Base-by-base conservation (phyloP, 352 stramenopile species). In the Blastocystis sp. region DNA sequence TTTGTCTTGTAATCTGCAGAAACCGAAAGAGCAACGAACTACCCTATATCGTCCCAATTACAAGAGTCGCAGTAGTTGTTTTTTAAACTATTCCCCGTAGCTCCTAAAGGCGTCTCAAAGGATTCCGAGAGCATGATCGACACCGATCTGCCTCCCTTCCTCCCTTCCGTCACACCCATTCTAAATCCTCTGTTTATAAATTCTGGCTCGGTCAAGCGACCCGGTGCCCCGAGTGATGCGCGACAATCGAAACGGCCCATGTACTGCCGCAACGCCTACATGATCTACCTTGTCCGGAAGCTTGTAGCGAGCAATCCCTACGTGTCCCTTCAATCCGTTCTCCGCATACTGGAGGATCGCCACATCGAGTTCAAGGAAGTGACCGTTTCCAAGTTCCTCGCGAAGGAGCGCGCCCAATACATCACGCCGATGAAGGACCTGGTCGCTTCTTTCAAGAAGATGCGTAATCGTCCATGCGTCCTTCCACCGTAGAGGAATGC, bases 221-320 rank as follows among this genome's bases (percentile, higher is more conserved):
- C n/a, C n/a, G n/a, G 18, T 59, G 51, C n/a, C n/a, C n/a, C n/a
- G 32, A 59, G 18, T 11, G n/a, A 32, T 59, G 11, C 32, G 8
- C 27, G 36, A 11, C 69, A 57, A 27, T 81, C 69, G n/a, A 81
- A 81, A 51, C 69, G 69, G 18, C 44, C 69, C 29, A 81, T 81
- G 69, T 81, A 81, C 69, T 81, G 69, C 40, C 24, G 69, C 16
- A 81, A 81, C 36, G 69, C 69, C 34, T 81, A 81, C 53, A 81
- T 81, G 69, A 40, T 63, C 32, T 81, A 64, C 34, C 36, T 81
- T 1, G 69, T 81, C 34, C 44, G 36, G 0, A 54, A 81, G n/a
- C 16, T 81, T 40, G 36, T 81, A 11, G 34, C 54, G 36, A 18
- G 9, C 69, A 81, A 81, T 64, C 69, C 69, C 16, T 81, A 81